These are phyloP conservation scores for Heteromeles arbutifolia DNA, from an alignment of 306 rosid genomes.

Conservation along the genomic window DNA sequence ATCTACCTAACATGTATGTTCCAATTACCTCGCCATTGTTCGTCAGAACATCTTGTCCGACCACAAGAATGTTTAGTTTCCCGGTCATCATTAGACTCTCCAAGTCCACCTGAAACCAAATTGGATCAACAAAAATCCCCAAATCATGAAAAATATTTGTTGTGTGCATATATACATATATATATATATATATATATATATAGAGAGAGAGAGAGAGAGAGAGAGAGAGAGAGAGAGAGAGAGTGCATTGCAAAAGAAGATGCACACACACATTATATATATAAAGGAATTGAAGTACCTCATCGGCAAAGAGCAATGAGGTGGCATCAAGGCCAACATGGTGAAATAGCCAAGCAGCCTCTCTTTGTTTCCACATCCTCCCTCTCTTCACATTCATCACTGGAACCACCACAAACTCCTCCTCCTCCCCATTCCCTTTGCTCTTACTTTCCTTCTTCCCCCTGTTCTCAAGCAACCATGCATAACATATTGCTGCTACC, in stretches of 20 bases:
- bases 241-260: no score
- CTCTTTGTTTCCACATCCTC: conserved; percentile 64
- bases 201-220: no score
- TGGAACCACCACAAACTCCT: conserved; percentile 43
- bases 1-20: conserved; percentile 3
- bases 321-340: conserved; percentile 66
- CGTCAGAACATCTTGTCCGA: conserved; percentile 63
- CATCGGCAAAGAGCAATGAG: conserved; percentile 62
- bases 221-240: no score
- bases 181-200: no score
- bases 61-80: conserved; percentile 47
- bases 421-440: conserved; percentile 19
- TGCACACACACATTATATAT: no score
- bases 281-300: conserved; percentile 33
- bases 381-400: conserved; percentile 63
- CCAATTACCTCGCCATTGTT: conserved; percentile 51
- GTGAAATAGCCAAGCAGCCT: conserved; percentile 83
- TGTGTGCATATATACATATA: no score
- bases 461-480: conserved; percentile 62
- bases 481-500: conserved; percentile 76
- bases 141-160: background rate
- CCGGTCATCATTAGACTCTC: conserved; percentile 59
- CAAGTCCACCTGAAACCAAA: conserved; percentile 55
- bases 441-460: conserved; percentile 24
- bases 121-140: conserved; percentile 7